These are phyloP conservation scores for Myotisia sp. DNA, from an alignment of 2,329 filamentous ascomycete genomes.

Conservation along the genomic window DNA sequence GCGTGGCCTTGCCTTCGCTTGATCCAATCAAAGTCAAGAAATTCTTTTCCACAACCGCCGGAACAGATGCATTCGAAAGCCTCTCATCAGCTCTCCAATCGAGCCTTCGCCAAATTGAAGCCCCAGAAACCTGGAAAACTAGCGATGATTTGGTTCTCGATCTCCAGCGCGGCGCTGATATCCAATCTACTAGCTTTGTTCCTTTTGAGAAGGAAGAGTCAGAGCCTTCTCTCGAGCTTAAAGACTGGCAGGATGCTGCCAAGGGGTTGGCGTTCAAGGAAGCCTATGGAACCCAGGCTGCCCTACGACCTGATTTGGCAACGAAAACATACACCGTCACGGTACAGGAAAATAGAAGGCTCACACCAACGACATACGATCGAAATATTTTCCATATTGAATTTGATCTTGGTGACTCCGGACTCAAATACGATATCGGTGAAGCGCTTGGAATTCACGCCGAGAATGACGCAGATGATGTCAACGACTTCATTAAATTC, in stretches of 20 bases:
- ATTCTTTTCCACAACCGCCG: constrained; percentile 43
- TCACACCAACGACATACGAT: constrained; percentile 79
- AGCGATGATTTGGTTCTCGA: constrained; percentile 37
- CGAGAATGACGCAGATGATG: constrained; percentile 70
- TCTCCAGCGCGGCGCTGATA: constrained; percentile 43
- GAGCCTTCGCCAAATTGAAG: constrained; percentile 56
- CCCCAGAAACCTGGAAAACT: constrained; percentile 68
- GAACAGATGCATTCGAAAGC: constrained; percentile 49
- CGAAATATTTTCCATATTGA: constrained; percentile 99
- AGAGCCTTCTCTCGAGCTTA: constrained; percentile 51
- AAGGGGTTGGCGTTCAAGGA: constrained; percentile 90
- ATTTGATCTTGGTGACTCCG: constrained; percentile 84
- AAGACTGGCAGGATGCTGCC: constrained; percentile 69
- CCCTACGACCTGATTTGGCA: constrained; percentile 69
- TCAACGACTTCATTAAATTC: constrained; percentile 73
- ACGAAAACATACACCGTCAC: constrained; percentile 76
- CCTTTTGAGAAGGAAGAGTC: constrained; percentile 61
- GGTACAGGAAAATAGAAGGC: constrained; percentile 87
- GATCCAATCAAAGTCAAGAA: constrained; percentile 51
- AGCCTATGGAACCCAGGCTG: constrained; percentile 60
- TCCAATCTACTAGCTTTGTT: constrained; percentile 69
- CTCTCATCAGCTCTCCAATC: constrained; percentile 48
- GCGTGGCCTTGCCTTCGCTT: constrained; percentile 54
- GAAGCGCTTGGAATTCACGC: constrained; percentile 94
- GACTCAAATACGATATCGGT: constrained; percentile 89